A percentile compares a stretch with the other conserved stretches of the same genome.
These are phyloP conservation scores for Fragaria ananassa DNA, from an alignment of 306 rosid genomes.

Conservation along the genomic window DNA sequence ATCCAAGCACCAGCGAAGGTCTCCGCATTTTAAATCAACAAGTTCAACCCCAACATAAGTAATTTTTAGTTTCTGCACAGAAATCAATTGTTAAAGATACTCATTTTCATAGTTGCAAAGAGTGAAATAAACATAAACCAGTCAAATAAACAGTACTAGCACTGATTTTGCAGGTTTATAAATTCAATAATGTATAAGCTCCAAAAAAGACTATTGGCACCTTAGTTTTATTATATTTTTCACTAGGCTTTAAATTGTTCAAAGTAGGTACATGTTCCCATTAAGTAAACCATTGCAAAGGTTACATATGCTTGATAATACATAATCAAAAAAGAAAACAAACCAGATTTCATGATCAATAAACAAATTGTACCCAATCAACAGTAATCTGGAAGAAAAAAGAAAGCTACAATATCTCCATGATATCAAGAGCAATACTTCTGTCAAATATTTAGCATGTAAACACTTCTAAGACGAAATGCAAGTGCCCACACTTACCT, in stretches of 20 bases:
- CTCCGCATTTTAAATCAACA: constrained; percentile 71
- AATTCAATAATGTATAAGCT: not conserved
- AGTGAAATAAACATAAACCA: not conserved
- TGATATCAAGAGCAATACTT: not conserved
- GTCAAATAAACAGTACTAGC: not conserved
- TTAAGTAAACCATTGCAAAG: not conserved
- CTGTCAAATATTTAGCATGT: not conserved
- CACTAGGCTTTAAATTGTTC: not conserved
- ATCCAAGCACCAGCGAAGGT: constrained; percentile 99
- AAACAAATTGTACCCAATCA: not conserved
- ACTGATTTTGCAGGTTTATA: constrained; percentile 2
- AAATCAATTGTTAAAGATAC: constrained; percentile 30
- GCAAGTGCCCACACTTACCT: not conserved
- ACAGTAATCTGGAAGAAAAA: not conserved
- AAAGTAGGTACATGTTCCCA: not conserved
- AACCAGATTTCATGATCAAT: not conserved
- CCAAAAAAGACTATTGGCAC: not conserved
- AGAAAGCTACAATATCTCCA: not conserved
- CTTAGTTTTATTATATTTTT: not conserved
- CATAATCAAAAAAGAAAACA: not conserved
- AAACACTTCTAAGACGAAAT: not conserved
- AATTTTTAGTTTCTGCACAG: constrained; percentile 79
- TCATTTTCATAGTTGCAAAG: constrained; percentile 14
- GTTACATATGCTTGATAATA: not conserved
- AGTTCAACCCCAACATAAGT: constrained; percentile 85